Evolutionary conservation across 306 rosid genomes (phyloP), one percentile per base, ranked within the genome.

Genomic region (Canavalia gladiata): DNA sequence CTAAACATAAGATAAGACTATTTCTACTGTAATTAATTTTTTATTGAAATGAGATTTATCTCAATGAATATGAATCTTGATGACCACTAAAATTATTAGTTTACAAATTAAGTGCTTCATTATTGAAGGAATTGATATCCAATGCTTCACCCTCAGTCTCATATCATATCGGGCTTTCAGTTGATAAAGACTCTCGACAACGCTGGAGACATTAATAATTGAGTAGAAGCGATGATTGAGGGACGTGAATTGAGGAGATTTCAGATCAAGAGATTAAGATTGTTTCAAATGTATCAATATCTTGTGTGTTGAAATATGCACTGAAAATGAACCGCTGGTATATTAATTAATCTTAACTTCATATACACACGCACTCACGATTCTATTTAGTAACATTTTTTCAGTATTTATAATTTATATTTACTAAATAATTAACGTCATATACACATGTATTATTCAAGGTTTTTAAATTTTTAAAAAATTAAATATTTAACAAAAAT

Each of bases 181-280:
- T 42, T 66, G 72, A 66, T 66, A 41, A 66, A 66, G 72, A 66
- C 51, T 0, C 52, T 25, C 35, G n/a, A 41, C 33, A 41, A 65
- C 33, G n/a, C 31, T 12, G 7, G 30, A 18, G 1, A 9, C 72
- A 66, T 66, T 7, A 42, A 66, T 66, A 66, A 66, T 66, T 66
- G 72, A 66, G 72, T 25, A 8, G 12, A 18, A 11, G 18, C 72
- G n/a, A 18, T 66, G 52, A 66, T 66, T 66, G 72, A 66, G 51
- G 70, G 11, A 13, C 5, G 33, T 2, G 50, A 65, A 65, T 65
- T 25, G 72, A 18, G 42, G 52, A 3, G 0, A 41, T 42, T 66
- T 66, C 3, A 41, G 51, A 66, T 41, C 34, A 42, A 66, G 13
- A 39, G 30, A 65, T 39, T 50, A 41, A 12, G n/a, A 66, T 66